phyloP scores from a whole-genome alignment of 371 early-diverging fungal genomes.

The Mortierella sp. region DNA sequence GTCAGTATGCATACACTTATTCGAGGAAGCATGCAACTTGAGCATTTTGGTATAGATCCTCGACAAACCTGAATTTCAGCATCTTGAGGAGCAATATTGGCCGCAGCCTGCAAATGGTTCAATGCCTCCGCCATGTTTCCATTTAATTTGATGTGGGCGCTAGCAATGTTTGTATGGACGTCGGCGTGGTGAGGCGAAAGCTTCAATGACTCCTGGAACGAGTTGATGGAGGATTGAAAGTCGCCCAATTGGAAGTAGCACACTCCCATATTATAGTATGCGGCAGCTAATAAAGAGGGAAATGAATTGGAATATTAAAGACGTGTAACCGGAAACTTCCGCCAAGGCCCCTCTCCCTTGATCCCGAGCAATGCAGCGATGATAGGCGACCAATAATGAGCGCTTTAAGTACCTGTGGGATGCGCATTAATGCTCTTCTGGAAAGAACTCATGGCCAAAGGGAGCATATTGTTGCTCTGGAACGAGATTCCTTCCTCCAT shows the following conservation, averaged over 20 bases:
- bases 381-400: no score
- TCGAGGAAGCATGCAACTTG: no score
- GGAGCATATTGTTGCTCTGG: constrained; percentile 46
- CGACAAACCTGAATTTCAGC: constrained; percentile 70
- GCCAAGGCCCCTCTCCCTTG: neutral
- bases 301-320: neutral
- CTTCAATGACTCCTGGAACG: constrained; percentile 79
- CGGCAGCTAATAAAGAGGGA: constrained; percentile 60
- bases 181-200: constrained; percentile 78
- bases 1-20: neutral
- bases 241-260: constrained; percentile 80
- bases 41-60: neutral
- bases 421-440: constrained; percentile 53
- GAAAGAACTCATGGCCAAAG: constrained; percentile 54
- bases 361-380: neutral
- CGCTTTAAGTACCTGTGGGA: constrained; percentile 32
- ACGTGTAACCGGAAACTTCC: no score
- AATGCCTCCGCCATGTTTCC: constrained; percentile 71
- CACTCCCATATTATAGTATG: constrained; percentile 85
- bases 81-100: constrained; percentile 77
- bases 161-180: constrained; percentile 88
- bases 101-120: constrained; percentile 77
- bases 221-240: constrained; percentile 71
- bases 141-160: constrained; percentile 76
- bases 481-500: constrained; percentile 53